Conservation (phyloP, 805 yeast species). For the Pichia sporocuriosa region DNA sequence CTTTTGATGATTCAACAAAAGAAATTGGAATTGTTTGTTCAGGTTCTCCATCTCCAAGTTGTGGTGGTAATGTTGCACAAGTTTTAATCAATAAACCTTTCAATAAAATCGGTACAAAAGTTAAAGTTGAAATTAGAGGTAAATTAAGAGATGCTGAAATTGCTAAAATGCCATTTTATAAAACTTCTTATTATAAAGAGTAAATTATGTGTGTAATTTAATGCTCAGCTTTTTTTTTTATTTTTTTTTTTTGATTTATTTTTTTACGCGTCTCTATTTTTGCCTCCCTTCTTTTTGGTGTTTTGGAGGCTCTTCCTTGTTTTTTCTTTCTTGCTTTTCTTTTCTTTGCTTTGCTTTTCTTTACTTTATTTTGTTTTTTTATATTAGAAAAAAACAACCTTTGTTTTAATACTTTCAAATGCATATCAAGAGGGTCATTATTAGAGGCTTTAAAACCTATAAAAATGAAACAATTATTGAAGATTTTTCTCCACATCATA, state of each 20-base stretch:
- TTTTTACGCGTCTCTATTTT: not conserved
- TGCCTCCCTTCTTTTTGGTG: not conserved
- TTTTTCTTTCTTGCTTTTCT: too few relatives aligned
- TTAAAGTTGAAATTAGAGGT: constrained; percentile 76
- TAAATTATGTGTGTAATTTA: too few relatives aligned
- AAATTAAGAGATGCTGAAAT: constrained; percentile 70
- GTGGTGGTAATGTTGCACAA: constrained; percentile 83
- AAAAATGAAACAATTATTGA: constrained; percentile 76
- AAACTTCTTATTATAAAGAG: constrained; percentile 61
- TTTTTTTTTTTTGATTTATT: too few relatives aligned
- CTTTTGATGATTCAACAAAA: constrained; percentile 42
- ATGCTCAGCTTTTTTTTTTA: too few relatives aligned
- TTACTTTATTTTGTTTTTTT: too few relatives aligned
- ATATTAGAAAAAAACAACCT: not conserved
- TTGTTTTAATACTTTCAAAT: not conserved
- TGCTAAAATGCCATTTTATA: constrained; percentile 80
- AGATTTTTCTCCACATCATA: constrained; percentile 69
- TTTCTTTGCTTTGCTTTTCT: not conserved
- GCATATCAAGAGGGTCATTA: constrained; percentile 40
- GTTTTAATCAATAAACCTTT: constrained; percentile 70
- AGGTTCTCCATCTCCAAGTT: constrained; percentile 53
- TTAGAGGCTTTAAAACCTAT: constrained; percentile 93
- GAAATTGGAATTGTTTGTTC: constrained; percentile 52
- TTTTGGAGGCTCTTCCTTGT: too few relatives aligned
- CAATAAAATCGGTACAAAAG: constrained; percentile 66